Evolutionary conservation across 805 yeast genomes (phyloP), one percentile per base, ranked within the genome.

Genomic region (Dipodascopsis uninucleata): DNA sequence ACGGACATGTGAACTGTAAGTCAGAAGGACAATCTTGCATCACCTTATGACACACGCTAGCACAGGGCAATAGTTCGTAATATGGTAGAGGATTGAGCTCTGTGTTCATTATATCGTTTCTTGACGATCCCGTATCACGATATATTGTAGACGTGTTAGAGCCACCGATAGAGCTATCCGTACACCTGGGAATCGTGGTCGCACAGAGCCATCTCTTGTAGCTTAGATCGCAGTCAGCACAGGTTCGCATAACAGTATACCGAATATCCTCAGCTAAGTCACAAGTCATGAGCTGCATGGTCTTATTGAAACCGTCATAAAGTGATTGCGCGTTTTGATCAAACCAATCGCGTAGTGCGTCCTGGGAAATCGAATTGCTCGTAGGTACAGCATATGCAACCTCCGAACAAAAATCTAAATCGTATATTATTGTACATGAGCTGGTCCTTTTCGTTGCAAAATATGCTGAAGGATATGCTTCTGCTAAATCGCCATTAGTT

Each of bases 151-250:
- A 47, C 10, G 25, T 28, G 10, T 14, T 16, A 34, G 58, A 25
- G 4, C 58, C 59, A 33, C 51, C 42, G 34, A 49, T 43, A n/a
- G 59, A 26, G 60, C 61, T 58, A 38, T 68, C 79, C 1, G 85
- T 71, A 58, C 98, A 90, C 24, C 97, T 70, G 0, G 97, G 97
- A 4, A 90, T 85, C 0, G 87, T 71, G 3, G 87, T 86, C 0
- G 94, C 73, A 65, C 98, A 90, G 16, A 93, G 71, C 98, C 98
- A 90, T 57, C 81, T 72, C 57, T 77, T 79, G 62, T 90, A 90
- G 1, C 89, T 72, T 1, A 61, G 53, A 1, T 74, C 72, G 61
- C 98, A 90, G 58, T 85, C 79, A 10, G 69, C 71, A 59, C 98
- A 90, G 0, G 82, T 71, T 29, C 78, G 63, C 20, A 90, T 59